Conservation (phyloP, 805 yeast genomes). For the Hanseniaspora jakobsenii region DNA sequence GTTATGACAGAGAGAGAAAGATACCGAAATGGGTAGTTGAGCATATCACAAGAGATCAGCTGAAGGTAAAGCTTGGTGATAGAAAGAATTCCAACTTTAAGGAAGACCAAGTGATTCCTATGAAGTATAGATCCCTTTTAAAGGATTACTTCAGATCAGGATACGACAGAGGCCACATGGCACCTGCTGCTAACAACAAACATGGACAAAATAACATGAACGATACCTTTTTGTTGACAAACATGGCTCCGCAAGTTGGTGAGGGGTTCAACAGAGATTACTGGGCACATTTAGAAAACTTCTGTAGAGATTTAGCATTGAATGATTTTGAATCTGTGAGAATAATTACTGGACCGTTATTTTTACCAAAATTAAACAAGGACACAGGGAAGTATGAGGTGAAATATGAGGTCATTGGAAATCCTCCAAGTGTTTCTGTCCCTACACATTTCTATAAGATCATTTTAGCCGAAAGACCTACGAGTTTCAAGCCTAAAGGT, state of each 20-base stretch:
- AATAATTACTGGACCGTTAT: slow-evolving; percentile 87
- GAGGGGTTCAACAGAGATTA: slow-evolving; percentile 94
- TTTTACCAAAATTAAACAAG: slow-evolving; percentile 62
- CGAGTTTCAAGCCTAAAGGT: not conserved
- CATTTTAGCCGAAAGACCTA: slow-evolving; percentile 64
- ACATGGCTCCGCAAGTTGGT: slow-evolving; percentile 95
- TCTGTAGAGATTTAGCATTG: slow-evolving; percentile 60
- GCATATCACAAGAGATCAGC: slow-evolving; percentile 67
- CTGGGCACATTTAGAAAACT: slow-evolving; percentile 95
- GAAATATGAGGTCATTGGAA: slow-evolving; percentile 83
- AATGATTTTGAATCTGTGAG: slow-evolving; percentile 61
- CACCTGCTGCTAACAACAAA: slow-evolving; percentile 96
- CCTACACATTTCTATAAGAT: slow-evolving; percentile 95
- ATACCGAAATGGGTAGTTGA: slow-evolving; percentile 84
- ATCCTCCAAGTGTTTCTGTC: slow-evolving; percentile 92
- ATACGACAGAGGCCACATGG: slow-evolving; percentile 93
- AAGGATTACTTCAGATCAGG: slow-evolving; percentile 90
- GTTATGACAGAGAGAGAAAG: slow-evolving; percentile 71
- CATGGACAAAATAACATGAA: slow-evolving; percentile 86
- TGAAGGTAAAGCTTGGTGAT: slow-evolving; percentile 48
- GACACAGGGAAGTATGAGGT: slow-evolving; percentile 76
- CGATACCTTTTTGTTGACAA: slow-evolving; percentile 79
- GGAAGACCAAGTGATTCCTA: slow-evolving; percentile 78
- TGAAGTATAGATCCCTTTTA: slow-evolving; percentile 58
- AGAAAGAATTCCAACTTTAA: slow-evolving; percentile 69